These are phyloP conservation scores for Polygonum aviculare DNA, from an alignment of 148 eudicot species.

Conservation along the genomic window DNA sequence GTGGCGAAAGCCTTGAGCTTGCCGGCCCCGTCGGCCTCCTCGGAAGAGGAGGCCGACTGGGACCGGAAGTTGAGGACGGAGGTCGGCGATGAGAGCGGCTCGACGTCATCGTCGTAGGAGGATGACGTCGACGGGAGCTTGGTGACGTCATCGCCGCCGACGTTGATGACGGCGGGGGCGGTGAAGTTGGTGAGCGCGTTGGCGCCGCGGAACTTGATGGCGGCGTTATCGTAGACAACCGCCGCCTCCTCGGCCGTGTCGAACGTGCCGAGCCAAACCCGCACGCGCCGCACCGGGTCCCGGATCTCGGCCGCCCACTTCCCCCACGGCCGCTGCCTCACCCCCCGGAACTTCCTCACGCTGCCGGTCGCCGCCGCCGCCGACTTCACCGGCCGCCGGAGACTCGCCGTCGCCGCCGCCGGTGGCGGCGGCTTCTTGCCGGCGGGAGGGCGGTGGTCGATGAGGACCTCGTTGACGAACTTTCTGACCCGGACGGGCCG, in stretches of 20 bases:
- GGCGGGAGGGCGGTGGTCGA: conserved; percentile 1
- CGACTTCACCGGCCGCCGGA: background rate
- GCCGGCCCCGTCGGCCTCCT: background rate
- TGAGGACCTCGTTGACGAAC: conserved; percentile 1
- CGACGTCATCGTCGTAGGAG: too few relatives aligned
- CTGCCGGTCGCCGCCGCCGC: background rate
- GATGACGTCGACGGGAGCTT: too few relatives aligned
- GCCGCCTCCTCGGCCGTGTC: conserved; percentile 11
- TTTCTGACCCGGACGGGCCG: background rate
- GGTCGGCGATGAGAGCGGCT: background rate
- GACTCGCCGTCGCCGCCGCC: background rate
- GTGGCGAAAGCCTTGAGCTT: background rate
- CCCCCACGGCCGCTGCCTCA: conserved; percentile 12
- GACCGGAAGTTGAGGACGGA: conserved; percentile 3
- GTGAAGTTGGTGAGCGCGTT: conserved; percentile 9
- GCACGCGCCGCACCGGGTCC: background rate
- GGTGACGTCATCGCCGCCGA: background rate
- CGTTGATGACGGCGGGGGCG: background rate
- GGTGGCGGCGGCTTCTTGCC: background rate
- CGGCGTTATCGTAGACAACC: conserved; percentile 10
- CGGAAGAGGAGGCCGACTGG: background rate
- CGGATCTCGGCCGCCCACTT: conserved; percentile 12
- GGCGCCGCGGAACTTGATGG: conserved; percentile 5
- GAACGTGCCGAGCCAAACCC: conserved; percentile 10
- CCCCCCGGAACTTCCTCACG: conserved; percentile 5